Evolutionary conservation across 2,329 filamentous ascomycete genomes (phyloP).

Genomic region (Calonectria crousiana): DNA sequence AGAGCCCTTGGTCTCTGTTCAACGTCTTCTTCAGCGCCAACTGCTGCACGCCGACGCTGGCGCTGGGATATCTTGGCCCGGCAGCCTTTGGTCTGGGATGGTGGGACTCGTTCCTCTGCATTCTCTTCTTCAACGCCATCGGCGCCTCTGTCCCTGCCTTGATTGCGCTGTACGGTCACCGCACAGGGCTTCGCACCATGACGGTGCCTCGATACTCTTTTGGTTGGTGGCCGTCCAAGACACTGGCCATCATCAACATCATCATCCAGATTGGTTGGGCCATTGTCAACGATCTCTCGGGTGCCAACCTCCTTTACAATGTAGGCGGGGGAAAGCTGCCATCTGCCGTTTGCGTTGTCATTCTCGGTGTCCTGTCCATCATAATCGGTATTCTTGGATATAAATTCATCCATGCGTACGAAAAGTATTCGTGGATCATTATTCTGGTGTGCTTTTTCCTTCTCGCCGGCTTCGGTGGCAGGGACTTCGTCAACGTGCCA

Average conservation of each 20-base stretch:
- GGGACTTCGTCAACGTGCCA: background rate
- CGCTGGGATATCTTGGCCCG: background rate
- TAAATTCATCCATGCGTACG: background rate
- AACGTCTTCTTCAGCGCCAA: background rate
- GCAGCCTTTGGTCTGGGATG: background rate
- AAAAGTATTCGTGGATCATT: background rate
- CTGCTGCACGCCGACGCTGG: background rate
- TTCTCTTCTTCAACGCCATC: background rate
- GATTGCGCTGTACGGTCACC: background rate
- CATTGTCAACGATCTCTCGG: background rate
- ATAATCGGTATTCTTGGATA: background rate
- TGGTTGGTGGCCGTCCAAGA: background rate
- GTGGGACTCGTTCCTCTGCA: background rate
- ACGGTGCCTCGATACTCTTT: background rate
- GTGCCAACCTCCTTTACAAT: background rate
- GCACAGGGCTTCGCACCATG: background rate
- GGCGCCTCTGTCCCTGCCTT: background rate
- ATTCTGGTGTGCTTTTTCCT: background rate
- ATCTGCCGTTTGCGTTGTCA: background rate
- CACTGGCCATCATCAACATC: background rate
- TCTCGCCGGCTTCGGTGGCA: background rate
- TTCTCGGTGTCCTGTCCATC: background rate
- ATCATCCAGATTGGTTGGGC: constrained; percentile 2
- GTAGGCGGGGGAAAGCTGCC: background rate
- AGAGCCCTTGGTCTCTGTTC: background rate